A percentile compares a stretch with the other conserved stretches of the same genome.
These are phyloP conservation scores for Trichomonas vaginalis DNA, from an alignment of 208 protist species.

Conservation along the genomic window DNA sequence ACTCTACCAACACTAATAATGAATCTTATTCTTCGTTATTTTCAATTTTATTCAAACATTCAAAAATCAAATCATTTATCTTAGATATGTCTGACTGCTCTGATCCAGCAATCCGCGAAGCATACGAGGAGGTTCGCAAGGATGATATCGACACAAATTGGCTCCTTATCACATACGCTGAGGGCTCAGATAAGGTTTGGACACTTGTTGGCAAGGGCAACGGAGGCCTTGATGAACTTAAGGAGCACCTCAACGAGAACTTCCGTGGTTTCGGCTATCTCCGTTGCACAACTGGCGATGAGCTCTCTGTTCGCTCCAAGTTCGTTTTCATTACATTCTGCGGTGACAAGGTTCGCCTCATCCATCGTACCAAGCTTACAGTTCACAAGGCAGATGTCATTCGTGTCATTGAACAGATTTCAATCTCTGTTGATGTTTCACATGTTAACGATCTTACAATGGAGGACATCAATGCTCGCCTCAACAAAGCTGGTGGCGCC, in stretches of 20 bases:
- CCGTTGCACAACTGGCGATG: not conserved
- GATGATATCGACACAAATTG: not conserved
- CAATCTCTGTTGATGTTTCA: not conserved
- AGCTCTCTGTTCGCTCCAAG: not conserved
- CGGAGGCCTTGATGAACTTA: not conserved
- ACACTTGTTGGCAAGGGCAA: not conserved
- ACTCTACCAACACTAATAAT: too few species aligned
- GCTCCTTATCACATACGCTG: not conserved
- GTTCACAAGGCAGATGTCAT: not conserved
- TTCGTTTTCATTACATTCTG: not conserved
- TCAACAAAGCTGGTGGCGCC: not conserved
- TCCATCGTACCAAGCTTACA: not conserved
- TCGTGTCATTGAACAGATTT: not conserved
- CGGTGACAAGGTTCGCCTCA: not conserved
- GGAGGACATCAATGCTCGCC: not conserved
- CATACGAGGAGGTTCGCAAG: not conserved
- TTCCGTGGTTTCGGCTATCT: not conserved
- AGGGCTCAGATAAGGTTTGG: not conserved
- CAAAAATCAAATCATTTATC: too few species aligned
- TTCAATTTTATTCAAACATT: too few species aligned
- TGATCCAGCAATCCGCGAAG: not conserved
- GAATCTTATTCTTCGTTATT: too few species aligned
- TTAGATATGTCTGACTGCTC: not conserved
- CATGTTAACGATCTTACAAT: not conserved
- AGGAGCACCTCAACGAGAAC: not conserved